Conservation (phyloP, 1,284 basidiomycete species). For the Rhodotorula sp. region DNA sequence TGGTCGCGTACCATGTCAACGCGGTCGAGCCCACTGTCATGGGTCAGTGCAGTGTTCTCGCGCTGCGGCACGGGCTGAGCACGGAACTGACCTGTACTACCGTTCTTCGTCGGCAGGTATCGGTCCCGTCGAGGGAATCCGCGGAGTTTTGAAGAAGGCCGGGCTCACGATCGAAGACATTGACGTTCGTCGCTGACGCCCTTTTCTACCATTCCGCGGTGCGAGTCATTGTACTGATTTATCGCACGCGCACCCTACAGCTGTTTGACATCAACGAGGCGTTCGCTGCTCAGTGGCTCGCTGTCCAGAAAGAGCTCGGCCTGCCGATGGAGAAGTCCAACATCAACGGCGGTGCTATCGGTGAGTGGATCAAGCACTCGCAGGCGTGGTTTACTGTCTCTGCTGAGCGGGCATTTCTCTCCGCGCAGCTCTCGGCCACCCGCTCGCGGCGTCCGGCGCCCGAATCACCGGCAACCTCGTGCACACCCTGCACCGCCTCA, state of each 20-base stretch:
- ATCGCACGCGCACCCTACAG: slow-evolving; percentile 2
- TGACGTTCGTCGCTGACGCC: slow-evolving; percentile 24
- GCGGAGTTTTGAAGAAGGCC: slow-evolving; percentile 49
- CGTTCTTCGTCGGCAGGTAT: slow-evolving; percentile 46
- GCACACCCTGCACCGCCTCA: slow-evolving; percentile 56
- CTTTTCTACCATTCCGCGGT: not conserved
- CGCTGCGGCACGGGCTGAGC: too few species aligned
- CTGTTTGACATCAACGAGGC: slow-evolving; percentile 65
- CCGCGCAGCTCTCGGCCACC: slow-evolving; percentile 56
- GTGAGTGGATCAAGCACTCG: slow-evolving; percentile 17
- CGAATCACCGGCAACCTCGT: slow-evolving; percentile 56
- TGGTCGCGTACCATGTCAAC: slow-evolving; percentile 63
- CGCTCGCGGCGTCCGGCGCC: slow-evolving; percentile 53
- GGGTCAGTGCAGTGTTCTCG: slow-evolving; percentile 44
- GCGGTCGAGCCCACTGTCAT: slow-evolving; percentile 59
- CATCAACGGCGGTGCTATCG: slow-evolving; percentile 55
- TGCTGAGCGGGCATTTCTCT: slow-evolving; percentile 12
- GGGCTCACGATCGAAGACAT: slow-evolving; percentile 53
- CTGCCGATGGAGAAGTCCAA: slow-evolving; percentile 61
- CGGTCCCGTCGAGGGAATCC: slow-evolving; percentile 55
- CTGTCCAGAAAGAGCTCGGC: slow-evolving; percentile 82
- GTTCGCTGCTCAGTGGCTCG: slow-evolving; percentile 89
- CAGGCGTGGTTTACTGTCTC: not conserved
- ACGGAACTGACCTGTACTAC: not conserved
- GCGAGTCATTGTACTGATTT: not conserved